Conservation (phyloP, 2,329 filamentous ascomycete genomes). For the Raffaelea arxii region DNA sequence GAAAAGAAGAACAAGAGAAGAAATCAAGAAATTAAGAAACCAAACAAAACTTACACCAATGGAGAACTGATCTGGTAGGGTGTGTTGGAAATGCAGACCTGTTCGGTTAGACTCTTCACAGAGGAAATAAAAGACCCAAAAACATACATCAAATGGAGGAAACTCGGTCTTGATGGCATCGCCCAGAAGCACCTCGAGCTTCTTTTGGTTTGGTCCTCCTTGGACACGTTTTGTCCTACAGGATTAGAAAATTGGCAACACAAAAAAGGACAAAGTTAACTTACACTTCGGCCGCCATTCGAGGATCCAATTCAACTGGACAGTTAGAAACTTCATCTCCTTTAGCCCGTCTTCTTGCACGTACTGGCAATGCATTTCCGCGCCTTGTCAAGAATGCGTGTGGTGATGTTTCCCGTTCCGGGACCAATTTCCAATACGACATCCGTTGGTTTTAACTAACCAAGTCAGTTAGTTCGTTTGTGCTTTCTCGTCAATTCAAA, state of each 20-base stretch:
- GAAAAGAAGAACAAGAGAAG: background rate
- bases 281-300: slow-evolving; percentile 89
- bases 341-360: no score
- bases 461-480: background rate
- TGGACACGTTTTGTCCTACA: slow-evolving; percentile 74
- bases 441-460: slow-evolving; percentile 82
- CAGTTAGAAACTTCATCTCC: no score
- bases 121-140: background rate
- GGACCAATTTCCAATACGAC: slow-evolving; percentile 88
- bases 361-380: slow-evolving; percentile 59
- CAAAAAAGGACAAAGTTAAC: slow-evolving; percentile 44
- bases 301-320: slow-evolving; percentile 77
- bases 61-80: slow-evolving; percentile 79
- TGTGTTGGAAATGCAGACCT: slow-evolving; percentile 75
- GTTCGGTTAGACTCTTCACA: slow-evolving; percentile 48
- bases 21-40: no score
- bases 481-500: no score
- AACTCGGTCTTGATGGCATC: slow-evolving; percentile 87
- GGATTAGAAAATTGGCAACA: slow-evolving; percentile 35
- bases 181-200: slow-evolving; percentile 71
- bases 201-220: slow-evolving; percentile 73
- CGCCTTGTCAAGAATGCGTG: slow-evolving; percentile 78
- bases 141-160: slow-evolving; percentile 39
- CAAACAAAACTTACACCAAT: slow-evolving; percentile 48
- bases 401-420: slow-evolving; percentile 71